phyloP scores from a whole-genome alignment of 2,329 filamentous ascomycete species.

The Curvularia sp. region DNA sequence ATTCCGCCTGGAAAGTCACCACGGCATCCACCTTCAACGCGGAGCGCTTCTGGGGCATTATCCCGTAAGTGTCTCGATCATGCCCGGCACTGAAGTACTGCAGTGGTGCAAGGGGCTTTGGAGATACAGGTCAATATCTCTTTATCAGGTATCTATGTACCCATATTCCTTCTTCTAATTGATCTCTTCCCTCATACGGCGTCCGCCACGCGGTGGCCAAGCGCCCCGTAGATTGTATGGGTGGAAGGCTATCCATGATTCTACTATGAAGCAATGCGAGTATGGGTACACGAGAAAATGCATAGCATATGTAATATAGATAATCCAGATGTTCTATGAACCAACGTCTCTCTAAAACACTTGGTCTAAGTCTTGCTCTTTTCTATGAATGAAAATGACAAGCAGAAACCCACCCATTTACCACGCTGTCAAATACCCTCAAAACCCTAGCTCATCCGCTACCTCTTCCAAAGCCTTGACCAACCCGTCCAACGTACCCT shows the following conservation, averaged over 20 bases:
- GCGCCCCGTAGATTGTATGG: constrained; percentile 19
- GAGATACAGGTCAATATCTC: not conserved
- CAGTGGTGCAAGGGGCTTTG: constrained; percentile 1
- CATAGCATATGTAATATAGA: constrained; percentile 38
- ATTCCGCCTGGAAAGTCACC: constrained; percentile 79
- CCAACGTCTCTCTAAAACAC: not conserved
- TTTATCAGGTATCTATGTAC: constrained; percentile 18
- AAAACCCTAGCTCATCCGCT: constrained; percentile 45
- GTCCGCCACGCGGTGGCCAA: too few species aligned
- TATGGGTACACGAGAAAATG: constrained; percentile 18
- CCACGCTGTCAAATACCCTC: not conserved
- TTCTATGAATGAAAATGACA: not conserved
- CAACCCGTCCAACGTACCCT: constrained; percentile 37
- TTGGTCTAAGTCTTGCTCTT: not conserved
- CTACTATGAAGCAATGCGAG: constrained; percentile 27
- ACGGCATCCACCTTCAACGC: constrained; percentile 68
- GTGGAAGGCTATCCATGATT: constrained; percentile 33
- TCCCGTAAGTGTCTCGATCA: constrained; percentile 19
- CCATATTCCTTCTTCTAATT: constrained; percentile 21
- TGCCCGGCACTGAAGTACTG: not conserved
- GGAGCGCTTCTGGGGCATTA: constrained; percentile 76
- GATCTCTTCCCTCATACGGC: constrained; percentile 19
- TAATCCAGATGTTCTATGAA: constrained; percentile 32
- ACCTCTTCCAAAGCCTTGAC: constrained; percentile 64
- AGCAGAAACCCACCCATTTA: not conserved